phyloP scores from a whole-genome alignment of 2,329 filamentous ascomycete genomes.

The Fusarium sp. region DNA sequence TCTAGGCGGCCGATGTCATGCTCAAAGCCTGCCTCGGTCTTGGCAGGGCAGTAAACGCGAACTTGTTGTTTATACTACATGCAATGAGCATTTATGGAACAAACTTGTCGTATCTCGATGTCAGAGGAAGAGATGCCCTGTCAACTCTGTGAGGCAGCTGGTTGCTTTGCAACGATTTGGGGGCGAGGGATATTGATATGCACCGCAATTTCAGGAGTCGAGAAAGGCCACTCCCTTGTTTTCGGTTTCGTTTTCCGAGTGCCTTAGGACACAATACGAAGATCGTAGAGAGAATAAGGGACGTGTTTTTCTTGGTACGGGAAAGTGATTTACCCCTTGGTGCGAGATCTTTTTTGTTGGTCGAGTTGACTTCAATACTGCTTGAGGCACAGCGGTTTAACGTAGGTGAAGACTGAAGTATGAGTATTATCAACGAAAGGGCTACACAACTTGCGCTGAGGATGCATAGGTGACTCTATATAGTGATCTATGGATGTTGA shows the following conservation, averaged over 20 bases:
- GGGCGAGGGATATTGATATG: not conserved
- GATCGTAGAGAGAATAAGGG: not conserved
- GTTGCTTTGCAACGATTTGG: not conserved
- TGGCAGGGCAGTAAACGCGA: too few species aligned
- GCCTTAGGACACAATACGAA: not conserved
- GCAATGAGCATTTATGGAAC: too few species aligned
- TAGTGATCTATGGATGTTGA: not conserved
- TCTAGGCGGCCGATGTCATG: too few species aligned
- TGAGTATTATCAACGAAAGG: not conserved
- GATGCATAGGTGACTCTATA: not conserved
- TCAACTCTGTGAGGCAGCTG: too few species aligned
- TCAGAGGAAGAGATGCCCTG: too few species aligned
- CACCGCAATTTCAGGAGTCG: not conserved
- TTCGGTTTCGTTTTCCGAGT: not conserved
- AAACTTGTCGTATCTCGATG: too few species aligned
- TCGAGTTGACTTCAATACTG: not conserved
- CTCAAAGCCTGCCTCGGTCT: too few species aligned
- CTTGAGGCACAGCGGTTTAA: not conserved
- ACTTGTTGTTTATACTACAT: too few species aligned
- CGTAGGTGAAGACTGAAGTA: not conserved
- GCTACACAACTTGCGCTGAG: not conserved
- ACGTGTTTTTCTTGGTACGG: not conserved
- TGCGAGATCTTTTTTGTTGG: not conserved
- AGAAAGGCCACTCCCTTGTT: not conserved
- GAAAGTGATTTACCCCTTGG: not conserved